These are phyloP conservation scores for Sutorius eximius DNA, from an alignment of 1,284 basidiomycete genomes.

Conservation along the genomic window DNA sequence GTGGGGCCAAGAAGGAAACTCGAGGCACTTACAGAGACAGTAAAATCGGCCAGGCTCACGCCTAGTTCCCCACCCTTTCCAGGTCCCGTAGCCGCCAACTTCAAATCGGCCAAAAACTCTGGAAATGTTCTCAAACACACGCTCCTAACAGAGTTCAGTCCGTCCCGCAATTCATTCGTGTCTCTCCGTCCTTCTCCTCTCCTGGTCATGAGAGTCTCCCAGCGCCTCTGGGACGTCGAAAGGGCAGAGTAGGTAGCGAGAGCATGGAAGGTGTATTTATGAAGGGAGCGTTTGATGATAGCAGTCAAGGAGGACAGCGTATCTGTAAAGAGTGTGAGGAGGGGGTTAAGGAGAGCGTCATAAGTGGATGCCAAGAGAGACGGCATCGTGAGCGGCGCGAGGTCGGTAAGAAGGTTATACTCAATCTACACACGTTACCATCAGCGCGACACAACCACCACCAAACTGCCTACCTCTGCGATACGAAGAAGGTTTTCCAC, in stretches of 20 bases:
- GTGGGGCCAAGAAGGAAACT: not conserved
- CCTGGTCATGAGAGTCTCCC: conserved; percentile 63
- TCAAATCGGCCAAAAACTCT: conserved; percentile 75
- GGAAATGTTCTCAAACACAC: conserved; percentile 78
- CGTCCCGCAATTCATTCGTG: conserved; percentile 70
- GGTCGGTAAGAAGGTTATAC: conserved; percentile 58
- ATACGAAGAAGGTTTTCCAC: conserved; percentile 59
- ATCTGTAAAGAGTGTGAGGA: conserved; percentile 60
- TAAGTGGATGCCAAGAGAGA: conserved; percentile 55
- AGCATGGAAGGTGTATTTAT: conserved; percentile 81
- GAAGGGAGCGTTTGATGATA: conserved; percentile 78
- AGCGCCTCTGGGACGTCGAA: conserved; percentile 52
- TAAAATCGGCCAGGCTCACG: conserved; percentile 64
- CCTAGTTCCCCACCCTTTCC: conserved; percentile 50
- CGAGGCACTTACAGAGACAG: conserved; percentile 48
- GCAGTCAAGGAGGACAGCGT: conserved; percentile 62
- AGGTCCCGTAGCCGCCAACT: conserved; percentile 50
- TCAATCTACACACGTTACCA: conserved; percentile 40
- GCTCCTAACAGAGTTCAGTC: conserved; percentile 57
- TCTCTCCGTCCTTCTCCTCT: conserved; percentile 43
- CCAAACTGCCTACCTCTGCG: conserved; percentile 51
- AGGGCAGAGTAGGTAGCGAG: conserved; percentile 64
- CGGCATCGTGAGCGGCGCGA: conserved; percentile 55
- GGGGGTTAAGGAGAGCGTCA: conserved; percentile 58
- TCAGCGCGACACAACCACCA: not conserved